Evolutionary conservation across 164 flowering plant genomes (phyloP).

Genomic region (Houttuynia cordata): DNA sequence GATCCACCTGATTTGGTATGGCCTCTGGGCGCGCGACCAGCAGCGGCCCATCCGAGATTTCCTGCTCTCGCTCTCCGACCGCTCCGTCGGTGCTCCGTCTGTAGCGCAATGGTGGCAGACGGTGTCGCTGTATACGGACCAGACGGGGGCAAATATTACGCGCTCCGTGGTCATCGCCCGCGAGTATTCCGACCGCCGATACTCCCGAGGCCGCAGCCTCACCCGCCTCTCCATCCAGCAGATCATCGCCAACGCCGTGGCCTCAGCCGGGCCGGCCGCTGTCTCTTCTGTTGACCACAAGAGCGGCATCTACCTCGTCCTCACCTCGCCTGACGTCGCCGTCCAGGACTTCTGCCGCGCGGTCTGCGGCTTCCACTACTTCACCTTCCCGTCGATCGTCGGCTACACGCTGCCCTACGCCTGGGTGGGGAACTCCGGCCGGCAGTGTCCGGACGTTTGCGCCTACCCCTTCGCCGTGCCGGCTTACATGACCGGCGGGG

Average conservation of each 20-base stretch:
- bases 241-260: constrained; percentile 57
- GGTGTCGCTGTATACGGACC: constrained; percentile 77
- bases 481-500: constrained; percentile 61
- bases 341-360: constrained; percentile 87
- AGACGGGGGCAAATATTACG: constrained; percentile 77
- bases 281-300: constrained; percentile 55
- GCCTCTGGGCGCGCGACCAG: constrained; percentile 48
- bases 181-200: constrained; percentile 51
- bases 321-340: constrained; percentile 60
- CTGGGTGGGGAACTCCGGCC: constrained; percentile 84
- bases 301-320: constrained; percentile 76
- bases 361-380: constrained; percentile 93
- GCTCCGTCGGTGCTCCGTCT: constrained; percentile 38
- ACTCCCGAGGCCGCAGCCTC: constrained; percentile 54
- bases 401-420: constrained; percentile 94
- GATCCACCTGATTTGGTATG: constrained; percentile 85
- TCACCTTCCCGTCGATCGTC: constrained; percentile 83
- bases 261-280: constrained; percentile 16
- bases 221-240: constrained; percentile 68
- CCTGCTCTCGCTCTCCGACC: constrained; percentile 57
- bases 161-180: constrained; percentile 40
- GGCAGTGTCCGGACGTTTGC: constrained; percentile 68
- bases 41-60: constrained; percentile 69
- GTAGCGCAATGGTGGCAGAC: constrained; percentile 89
- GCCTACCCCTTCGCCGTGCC: constrained; percentile 54